Conservation (phyloP, 2,329 filamentous ascomycete genomes). For the Exserohilum rostratum region DNA sequence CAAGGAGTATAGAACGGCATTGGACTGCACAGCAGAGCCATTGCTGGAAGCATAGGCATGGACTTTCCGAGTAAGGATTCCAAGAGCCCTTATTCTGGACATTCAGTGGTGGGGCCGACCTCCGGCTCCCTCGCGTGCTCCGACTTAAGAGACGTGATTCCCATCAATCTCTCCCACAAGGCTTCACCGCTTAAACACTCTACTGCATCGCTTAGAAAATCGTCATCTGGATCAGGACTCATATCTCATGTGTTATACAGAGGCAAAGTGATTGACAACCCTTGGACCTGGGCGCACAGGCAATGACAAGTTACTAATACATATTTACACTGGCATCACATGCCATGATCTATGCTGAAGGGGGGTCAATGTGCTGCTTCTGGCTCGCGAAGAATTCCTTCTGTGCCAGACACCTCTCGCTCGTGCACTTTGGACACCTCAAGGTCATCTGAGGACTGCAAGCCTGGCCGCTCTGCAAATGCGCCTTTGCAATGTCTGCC, state of each 20-base stretch:
- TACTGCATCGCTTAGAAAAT: not conserved
- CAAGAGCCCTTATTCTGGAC: not conserved
- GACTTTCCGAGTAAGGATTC: not conserved
- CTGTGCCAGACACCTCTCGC: slow-evolving; percentile 81
- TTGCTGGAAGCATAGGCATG: no score
- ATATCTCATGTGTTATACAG: no score
- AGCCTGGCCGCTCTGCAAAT: slow-evolving; percentile 72
- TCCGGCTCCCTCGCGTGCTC: not conserved
- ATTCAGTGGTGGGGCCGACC: not conserved
- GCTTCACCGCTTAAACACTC: not conserved
- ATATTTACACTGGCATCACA: not conserved
- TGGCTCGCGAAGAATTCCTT: slow-evolving; percentile 68
- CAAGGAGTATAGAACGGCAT: no score
- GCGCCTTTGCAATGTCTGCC: slow-evolving; percentile 82
- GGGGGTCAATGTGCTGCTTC: slow-evolving; percentile 31
- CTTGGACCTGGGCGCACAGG: no score
- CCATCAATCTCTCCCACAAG: not conserved
- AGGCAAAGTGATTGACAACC: not conserved
- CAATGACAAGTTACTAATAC: not conserved
- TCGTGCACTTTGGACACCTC: slow-evolving; percentile 91
- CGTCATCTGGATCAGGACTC: no score
- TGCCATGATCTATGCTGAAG: slow-evolving; percentile 5
- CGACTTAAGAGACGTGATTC: no score
- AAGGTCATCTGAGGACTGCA: slow-evolving; percentile 87
- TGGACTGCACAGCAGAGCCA: not conserved